Conservation (phyloP, 345 rosid genomes). For the Trapa incisa region DNA sequence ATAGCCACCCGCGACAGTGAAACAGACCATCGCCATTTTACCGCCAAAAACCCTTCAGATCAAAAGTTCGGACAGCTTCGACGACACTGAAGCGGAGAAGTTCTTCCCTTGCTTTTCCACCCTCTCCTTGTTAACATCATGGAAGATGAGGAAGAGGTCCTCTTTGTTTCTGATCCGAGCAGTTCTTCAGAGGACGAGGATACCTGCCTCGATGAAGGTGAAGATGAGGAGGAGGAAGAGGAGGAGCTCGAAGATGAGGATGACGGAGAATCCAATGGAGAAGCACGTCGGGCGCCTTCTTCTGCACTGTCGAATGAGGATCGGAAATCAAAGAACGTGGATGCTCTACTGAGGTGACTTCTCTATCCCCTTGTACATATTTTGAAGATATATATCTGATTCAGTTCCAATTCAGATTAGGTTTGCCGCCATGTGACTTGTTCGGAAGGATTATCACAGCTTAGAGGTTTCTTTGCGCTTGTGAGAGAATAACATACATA, state of each 20-base stretch:
- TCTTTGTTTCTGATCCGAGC: slow-evolving; percentile 32
- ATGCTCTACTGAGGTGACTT: slow-evolving; percentile 68
- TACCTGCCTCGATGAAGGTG: slow-evolving; percentile 7
- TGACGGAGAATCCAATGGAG: slow-evolving; percentile 12
- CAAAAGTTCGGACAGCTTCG: neutral
- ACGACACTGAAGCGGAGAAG: no score
- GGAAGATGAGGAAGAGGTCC: slow-evolving; percentile 25
- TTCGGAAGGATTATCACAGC: neutral
- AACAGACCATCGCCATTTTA: neutral
- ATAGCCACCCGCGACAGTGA: neutral
- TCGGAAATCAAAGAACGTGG: slow-evolving; percentile 75
- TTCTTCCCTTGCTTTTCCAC: neutral
- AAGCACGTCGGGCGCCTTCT: slow-evolving; percentile 14
- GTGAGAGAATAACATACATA: neutral
- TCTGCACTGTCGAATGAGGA: slow-evolving; percentile 41
- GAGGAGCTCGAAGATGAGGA: slow-evolving; percentile 15
- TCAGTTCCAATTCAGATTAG: neutral
- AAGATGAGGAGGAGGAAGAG: slow-evolving; percentile 16
- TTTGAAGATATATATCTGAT: neutral
- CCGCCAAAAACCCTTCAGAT: slow-evolving; percentile 6
- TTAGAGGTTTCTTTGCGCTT: neutral
- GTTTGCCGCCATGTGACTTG: neutral
- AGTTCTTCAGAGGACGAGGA: slow-evolving; percentile 38
- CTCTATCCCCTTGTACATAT: neutral
- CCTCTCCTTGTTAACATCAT: neutral